phyloP scores from a whole-genome alignment of 1,284 basidiomycete species.

The Sphagnurus paluster region DNA sequence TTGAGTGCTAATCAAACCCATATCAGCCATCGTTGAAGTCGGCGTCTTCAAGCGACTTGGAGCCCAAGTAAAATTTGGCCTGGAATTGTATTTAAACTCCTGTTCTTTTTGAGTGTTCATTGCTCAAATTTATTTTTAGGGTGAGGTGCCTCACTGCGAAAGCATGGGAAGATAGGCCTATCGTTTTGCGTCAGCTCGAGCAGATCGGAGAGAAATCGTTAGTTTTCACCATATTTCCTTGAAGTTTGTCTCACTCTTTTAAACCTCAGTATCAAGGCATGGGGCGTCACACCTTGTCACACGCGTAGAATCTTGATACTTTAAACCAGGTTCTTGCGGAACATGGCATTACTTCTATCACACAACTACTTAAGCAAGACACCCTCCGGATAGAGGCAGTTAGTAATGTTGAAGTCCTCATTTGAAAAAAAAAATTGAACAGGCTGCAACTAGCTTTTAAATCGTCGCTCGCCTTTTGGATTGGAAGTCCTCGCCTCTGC shows the following conservation, averaged over 20 bases:
- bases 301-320: not conserved
- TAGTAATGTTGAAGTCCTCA: slow-evolving; percentile 14
- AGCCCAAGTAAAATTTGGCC: slow-evolving; percentile 62
- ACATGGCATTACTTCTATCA: slow-evolving; percentile 65
- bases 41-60: slow-evolving; percentile 63
- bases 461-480: slow-evolving; percentile 73
- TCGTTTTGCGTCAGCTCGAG: slow-evolving; percentile 77
- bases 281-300: not conserved
- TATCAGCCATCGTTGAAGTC: slow-evolving; percentile 69
- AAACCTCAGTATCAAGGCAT: slow-evolving; percentile 56
- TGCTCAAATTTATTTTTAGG: slow-evolving; percentile 34
- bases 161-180: slow-evolving; percentile 83
- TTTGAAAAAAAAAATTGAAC: slow-evolving; percentile 5
- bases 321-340: slow-evolving; percentile 65
- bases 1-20: too few species aligned
- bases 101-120: slow-evolving; percentile 8
- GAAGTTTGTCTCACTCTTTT: slow-evolving; percentile 6
- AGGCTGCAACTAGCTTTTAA: slow-evolving; percentile 54
- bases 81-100: slow-evolving; percentile 59
- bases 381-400: slow-evolving; percentile 66
- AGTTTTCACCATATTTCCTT: slow-evolving; percentile 25
- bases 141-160: slow-evolving; percentile 73
- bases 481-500: slow-evolving; percentile 60
- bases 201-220: slow-evolving; percentile 86
- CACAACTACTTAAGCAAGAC: slow-evolving; percentile 53